Percentiles rank a stretch among this genome's conserved stretches.
phyloP scores from a whole-genome alignment of 805 yeast genomes.

The Ogataea chonburiensis region DNA sequence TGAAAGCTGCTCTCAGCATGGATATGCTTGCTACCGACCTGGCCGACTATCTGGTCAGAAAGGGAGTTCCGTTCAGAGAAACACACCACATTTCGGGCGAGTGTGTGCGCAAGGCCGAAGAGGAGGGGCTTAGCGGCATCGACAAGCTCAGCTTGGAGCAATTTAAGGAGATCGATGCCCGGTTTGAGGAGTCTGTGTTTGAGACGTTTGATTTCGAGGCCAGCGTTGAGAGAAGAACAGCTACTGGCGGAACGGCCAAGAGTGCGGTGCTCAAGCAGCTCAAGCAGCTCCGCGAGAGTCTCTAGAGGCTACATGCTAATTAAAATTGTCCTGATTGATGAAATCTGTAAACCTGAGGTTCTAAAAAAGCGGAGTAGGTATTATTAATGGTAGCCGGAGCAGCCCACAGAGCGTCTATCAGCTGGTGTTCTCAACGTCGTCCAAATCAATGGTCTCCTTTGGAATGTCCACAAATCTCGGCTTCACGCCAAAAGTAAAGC shows the following conservation, averaged over 20 bases:
- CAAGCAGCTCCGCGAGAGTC: slow-evolving; percentile 26
- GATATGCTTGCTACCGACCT: slow-evolving; percentile 99
- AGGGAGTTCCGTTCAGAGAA: slow-evolving; percentile 98
- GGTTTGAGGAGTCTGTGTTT: slow-evolving; percentile 79
- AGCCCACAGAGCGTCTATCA: too few species aligned
- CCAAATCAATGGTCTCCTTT: slow-evolving; percentile 20
- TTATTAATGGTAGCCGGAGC: too few species aligned
- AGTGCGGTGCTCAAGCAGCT: slow-evolving; percentile 77
- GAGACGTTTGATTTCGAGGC: slow-evolving; percentile 89
- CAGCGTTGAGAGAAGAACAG: slow-evolving; percentile 94
- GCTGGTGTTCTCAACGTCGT: slow-evolving; percentile 20
- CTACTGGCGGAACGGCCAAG: slow-evolving; percentile 96
- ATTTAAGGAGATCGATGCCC: slow-evolving; percentile 71
- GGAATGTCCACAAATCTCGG: slow-evolving; percentile 8
- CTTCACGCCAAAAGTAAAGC: slow-evolving; percentile 13
- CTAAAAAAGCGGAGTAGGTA: too few species aligned
- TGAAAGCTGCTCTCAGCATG: slow-evolving; percentile 91
- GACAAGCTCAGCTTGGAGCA: slow-evolving; percentile 79
- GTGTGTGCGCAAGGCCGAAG: slow-evolving; percentile 92
- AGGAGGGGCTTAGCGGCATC: slow-evolving; percentile 70
- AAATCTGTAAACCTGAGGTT: too few species aligned
- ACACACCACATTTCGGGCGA: slow-evolving; percentile 99
- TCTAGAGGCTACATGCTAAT: too few species aligned
- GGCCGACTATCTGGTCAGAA: slow-evolving; percentile 96
- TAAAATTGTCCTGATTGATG: too few species aligned